These are phyloP conservation scores for Pythium guiyangense DNA, from an alignment of 352 stramenopile species.

Conservation along the genomic window DNA sequence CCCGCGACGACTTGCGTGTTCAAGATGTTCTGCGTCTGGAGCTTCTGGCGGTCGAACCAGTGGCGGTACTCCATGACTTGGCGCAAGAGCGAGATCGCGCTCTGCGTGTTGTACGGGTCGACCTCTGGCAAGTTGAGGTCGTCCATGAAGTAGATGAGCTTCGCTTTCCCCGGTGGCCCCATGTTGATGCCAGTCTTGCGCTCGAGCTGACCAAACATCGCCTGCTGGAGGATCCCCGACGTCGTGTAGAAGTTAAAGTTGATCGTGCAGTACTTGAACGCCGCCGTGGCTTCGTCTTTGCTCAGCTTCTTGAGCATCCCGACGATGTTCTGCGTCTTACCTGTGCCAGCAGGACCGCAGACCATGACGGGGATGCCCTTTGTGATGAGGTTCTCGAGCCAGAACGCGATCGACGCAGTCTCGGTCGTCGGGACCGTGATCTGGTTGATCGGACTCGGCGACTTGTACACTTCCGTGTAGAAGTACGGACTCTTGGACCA, in stretches of 20 bases:
- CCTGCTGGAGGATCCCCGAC: conserved; percentile 89
- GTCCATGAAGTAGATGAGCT: conserved; percentile 96
- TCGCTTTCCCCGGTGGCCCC: conserved; percentile 90
- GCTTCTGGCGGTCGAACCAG: conserved; percentile 91
- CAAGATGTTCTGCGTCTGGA: conserved; percentile 92
- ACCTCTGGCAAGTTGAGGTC: conserved; percentile 96
- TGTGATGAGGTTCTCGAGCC: conserved; percentile 92
- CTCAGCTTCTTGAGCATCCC: conserved; percentile 93
- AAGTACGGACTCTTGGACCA: conserved; percentile 96
- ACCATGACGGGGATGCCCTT: conserved; percentile 93
- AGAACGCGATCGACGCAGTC: conserved; percentile 94
- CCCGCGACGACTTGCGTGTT: conserved; percentile 94
- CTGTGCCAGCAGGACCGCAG: conserved; percentile 90
- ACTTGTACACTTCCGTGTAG: conserved; percentile 87
- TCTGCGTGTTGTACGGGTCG: conserved; percentile 95
- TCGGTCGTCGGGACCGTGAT: conserved; percentile 94
- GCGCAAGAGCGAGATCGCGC: conserved; percentile 90
- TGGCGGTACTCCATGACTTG: conserved; percentile 97
- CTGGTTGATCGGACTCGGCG: conserved; percentile 82
- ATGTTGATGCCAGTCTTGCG: conserved; percentile 94
- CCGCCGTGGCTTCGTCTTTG: conserved; percentile 73
- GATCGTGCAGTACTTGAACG: conserved; percentile 89
- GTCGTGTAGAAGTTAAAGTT: conserved; percentile 99
- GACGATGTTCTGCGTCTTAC: conserved; percentile 95
- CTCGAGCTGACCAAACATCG: conserved; percentile 92